Base-by-base conservation (phyloP, 2,329 filamentous ascomycete genomes). In the Ceratocystis destructans region DNA sequence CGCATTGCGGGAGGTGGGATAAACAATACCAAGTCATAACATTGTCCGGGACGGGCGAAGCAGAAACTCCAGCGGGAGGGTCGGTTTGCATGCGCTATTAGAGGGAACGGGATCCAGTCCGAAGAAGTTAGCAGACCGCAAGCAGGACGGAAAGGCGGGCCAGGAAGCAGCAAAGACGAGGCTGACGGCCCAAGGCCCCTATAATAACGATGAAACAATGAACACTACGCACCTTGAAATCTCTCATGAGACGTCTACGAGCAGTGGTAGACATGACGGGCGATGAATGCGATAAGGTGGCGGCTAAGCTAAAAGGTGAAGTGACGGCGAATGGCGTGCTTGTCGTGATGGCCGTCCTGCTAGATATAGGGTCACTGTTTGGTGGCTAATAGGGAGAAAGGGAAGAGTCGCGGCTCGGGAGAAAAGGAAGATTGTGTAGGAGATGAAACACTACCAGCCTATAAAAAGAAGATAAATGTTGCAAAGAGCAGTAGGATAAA, bases 21-120 rank as follows among this genome's bases (percentile, higher is more conserved):
- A 69, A 65, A 69, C 72, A 82, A 70, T 82, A 95, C 90, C 90
- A 96, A 62, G 90, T 96, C 91, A 96, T 96, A 72, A 96, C 91
- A 79, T 96, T 96, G 74, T 96, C 91, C 69, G 93, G 90, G 61
- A 97, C 89, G 5, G 94, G 94, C 64, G 92, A 97, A 17, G 94
- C 94, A 70, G 93, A 97, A 64, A 99, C 93, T 67, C 94, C 94
- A 64, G 93, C 93, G 8, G 94, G 94, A 75, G 94, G 94, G 74
- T 99, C 94, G 59, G 93, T 97, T 79, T 99, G 94, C 93, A 99
- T 99, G 77, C 94, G 91, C 92, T 96, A 74, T 65, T 50, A 6
- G 28, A 44, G 37, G 28, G 48, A 28, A 33, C 8, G 28, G 33
- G 33, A 28, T 10, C 37, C 37, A 37, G 31, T 3, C 28, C 25